Evolutionary conservation across 2,329 filamentous ascomycete genomes (phyloP), one percentile per base, ranked within the genome.

Genomic region (Aspergillus caelatus): DNA sequence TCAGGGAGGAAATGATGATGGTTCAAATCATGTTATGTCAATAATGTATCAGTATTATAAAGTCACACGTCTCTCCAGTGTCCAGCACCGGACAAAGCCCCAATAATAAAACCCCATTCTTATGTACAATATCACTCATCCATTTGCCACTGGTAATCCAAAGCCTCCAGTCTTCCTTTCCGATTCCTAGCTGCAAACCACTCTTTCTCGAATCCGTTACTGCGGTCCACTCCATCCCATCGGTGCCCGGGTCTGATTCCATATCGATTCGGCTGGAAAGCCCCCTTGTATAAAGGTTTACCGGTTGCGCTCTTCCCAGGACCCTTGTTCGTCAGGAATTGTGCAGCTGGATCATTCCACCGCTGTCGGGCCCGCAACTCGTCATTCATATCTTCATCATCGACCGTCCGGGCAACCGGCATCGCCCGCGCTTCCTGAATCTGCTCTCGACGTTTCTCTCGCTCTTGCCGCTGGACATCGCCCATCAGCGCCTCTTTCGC

Each of bases 61-160:
- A 59, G 53, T 60, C 62, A 68, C 26, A 52, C 4, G 9, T 9
- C 26, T 64, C 54, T 64, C 62, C 63, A 64, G 61, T 63, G 60
- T 26, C 56, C 65, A 59, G 48, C 52, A 57, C 63, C 36, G 21
- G 46, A 62, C 60, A 28, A 34, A 56, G 23, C 4, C 34, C 19
- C n/a, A 56, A 52, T 23, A 57, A 26, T 52, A 34, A 52, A 26
- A 36, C 41, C 43, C 43, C 10, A 53, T 39, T 41, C 16, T 8
- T 2, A 41, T 41, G 39, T 23, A 21, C 19, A 57, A 28, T 56
- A 60, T 62, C 57, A 95, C 78, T 93, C 92, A 80, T 97, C 95
- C 90, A 96, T 95, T 83, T 97, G 92, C 95, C 94, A 99, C 36
- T 91, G 88, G 78, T 97, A 98, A 71, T 94, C 89, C 73, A 98